These are phyloP conservation scores for Hysterium pulicare DNA, from an alignment of 2,329 filamentous ascomycete species.

Conservation along the genomic window DNA sequence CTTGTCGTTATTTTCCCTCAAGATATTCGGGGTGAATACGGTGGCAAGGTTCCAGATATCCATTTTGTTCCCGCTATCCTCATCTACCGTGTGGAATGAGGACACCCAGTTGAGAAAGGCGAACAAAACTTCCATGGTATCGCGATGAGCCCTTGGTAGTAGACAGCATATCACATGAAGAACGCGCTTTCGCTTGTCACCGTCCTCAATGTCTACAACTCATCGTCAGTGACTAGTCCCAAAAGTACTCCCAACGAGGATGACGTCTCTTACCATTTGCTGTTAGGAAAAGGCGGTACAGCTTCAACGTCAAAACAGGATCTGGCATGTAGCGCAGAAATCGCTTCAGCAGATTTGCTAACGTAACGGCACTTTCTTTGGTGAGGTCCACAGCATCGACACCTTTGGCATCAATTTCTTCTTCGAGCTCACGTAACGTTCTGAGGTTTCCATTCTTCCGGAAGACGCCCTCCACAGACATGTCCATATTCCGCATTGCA, in stretches of 20 bases:
- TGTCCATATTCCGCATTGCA: constrained; percentile 97
- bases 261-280: constrained; percentile 63
- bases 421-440: constrained; percentile 79
- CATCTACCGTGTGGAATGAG: constrained; percentile 94
- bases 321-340: constrained; percentile 94
- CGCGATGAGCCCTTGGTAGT: constrained; percentile 85
- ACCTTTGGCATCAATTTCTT: constrained; percentile 80
- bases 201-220: constrained; percentile 66
- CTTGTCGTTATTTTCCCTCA: constrained; percentile 62
- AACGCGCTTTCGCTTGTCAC: constrained; percentile 76
- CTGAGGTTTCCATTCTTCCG: constrained; percentile 99
- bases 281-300: constrained; percentile 85
- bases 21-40: constrained; percentile 93
- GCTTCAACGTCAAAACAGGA: constrained; percentile 89
- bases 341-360: constrained; percentile 90
- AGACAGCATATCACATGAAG: constrained; percentile 90
- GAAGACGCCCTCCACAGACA: constrained; percentile 97
- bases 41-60: constrained; percentile 96
- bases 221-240: no score
- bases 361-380: constrained; percentile 86
- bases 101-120: constrained; percentile 96
- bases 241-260: no score
- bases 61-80: constrained; percentile 98
- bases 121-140: constrained; percentile 92
- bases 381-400: constrained; percentile 82